Evolutionary conservation across 768 basidiomycete species (phyloP), one percentile per base, ranked within the genome.

Genomic region (Mycena leptocephala): DNA sequence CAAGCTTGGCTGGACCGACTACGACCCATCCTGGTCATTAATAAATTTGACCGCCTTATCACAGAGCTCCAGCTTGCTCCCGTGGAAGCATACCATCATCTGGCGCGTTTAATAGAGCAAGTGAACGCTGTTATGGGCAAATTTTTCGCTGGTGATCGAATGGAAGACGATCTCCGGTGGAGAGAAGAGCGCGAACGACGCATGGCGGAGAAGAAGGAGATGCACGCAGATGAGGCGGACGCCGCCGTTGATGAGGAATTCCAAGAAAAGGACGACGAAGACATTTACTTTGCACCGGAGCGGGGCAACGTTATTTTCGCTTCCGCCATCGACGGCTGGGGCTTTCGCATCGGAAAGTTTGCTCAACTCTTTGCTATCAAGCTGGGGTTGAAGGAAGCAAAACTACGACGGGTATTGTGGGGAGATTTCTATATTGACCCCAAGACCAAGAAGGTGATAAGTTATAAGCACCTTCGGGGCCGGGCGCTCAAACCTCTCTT

Each of bases 101-200:
- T 99, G n/a, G 88, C 92, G 8, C 94, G 96, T 43, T 89, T 99
- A 18, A 96, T 99, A 66, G 98, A 99, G 83, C 96, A 98, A 80
- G 97, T 99, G 30, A 99, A 99, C 81, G 98, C 97, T 0, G 96
- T 99, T 64, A 98, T 99, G 97, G 98, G 98, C 0, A 92, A 92
- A 72, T 97, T 99, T 84, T 99, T 97, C 81, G 97, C 97, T 5
- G 91, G 95, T 2, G 98, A 99, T 76, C 88, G 98, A 22, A 98
- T 99, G 97, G 97, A 98, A 77, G 97, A 99, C 76, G 97, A 99
- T 85, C 84, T 97, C 26, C 90, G 96, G 18, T 98, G 98, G 96
- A 88, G 95, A 77, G 98, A 99, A 87, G 96, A 96, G 77, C 93
- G 95, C 33, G 96, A 99, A 80, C 90, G 92, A 26, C 91, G 97